These are phyloP conservation scores for Vicia villosa DNA, from an alignment of 306 rosid species.

Conservation along the genomic window DNA sequence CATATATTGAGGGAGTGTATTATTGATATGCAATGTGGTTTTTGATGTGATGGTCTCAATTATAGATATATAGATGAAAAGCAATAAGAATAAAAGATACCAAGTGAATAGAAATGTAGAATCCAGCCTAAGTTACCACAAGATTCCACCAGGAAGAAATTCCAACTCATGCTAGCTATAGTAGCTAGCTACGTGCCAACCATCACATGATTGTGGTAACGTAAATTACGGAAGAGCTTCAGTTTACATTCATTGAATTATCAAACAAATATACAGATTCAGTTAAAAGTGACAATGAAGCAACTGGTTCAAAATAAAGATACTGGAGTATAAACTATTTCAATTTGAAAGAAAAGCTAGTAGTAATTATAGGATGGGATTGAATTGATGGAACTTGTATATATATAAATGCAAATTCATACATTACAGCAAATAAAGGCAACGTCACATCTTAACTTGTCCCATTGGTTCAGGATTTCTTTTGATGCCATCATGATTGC, in stretches of 20 bases:
- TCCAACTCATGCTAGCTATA: background rate
- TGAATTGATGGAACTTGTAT: conserved; percentile 38
- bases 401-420: background rate
- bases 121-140: conserved; percentile 29
- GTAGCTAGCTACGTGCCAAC: background rate
- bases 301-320: background rate
- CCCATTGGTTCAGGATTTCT: conserved; percentile 5
- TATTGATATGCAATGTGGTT: background rate
- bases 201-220: conserved; percentile 22
- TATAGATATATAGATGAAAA: background rate
- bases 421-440: conserved; percentile 7
- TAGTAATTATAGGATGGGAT: background rate
- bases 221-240: background rate
- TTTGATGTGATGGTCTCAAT: background rate
- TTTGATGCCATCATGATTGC: conserved; percentile 37
- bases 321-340: background rate
- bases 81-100: conserved; percentile 9
- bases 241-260: conserved; percentile 19
- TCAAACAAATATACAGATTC: background rate
- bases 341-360: background rate
- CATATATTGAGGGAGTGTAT: no score
- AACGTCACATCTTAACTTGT: conserved; percentile 33
- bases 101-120: conserved; percentile 27
- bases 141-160: background rate
- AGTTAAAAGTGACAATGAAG: background rate